phyloP scores from a whole-genome alignment of 495 filamentous ascomycete species.

The Aspergillus bridgeri region DNA sequence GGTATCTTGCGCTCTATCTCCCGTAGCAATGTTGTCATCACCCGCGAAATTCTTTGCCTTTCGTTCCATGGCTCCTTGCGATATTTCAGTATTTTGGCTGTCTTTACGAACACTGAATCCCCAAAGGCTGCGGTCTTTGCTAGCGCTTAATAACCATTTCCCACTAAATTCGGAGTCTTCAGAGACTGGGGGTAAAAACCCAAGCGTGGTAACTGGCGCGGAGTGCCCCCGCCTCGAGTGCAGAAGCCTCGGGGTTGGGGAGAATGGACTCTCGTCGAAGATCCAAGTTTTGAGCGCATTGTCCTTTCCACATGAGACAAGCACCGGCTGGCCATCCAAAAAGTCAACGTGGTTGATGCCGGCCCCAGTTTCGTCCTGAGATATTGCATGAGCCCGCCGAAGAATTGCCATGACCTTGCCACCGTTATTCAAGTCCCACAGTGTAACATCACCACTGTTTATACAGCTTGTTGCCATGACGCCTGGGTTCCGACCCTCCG shows the following conservation, averaged over 20 bases:
- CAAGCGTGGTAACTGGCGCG: slow-evolving; percentile 71
- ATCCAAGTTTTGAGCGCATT: slow-evolving; percentile 95
- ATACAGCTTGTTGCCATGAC: slow-evolving; percentile 80
- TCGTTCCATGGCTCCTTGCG: slow-evolving; percentile 76
- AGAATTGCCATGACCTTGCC: slow-evolving; percentile 78
- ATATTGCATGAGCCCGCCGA: slow-evolving; percentile 77
- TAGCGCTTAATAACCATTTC: slow-evolving; percentile 93
- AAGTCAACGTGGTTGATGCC: slow-evolving; percentile 82
- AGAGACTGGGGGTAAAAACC: slow-evolving; percentile 79
- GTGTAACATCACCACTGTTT: slow-evolving; percentile 76
- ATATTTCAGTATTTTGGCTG: slow-evolving; percentile 89
- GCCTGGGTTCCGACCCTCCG: slow-evolving; percentile 74
- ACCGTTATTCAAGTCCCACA: slow-evolving; percentile 93
- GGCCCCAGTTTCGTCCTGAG: slow-evolving; percentile 50
- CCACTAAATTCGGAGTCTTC: slow-evolving; percentile 83
- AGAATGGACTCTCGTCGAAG: slow-evolving; percentile 84
- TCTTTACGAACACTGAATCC: slow-evolving; percentile 92
- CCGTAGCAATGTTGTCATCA: slow-evolving; percentile 22
- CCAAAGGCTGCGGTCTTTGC: slow-evolving; percentile 86
- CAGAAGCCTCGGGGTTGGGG: slow-evolving; percentile 75
- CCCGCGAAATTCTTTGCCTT: slow-evolving; percentile 75
- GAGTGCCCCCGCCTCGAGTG: slow-evolving; percentile 86
- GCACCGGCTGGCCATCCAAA: slow-evolving; percentile 81
- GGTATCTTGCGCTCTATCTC: slow-evolving; percentile 61
- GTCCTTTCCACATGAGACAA: slow-evolving; percentile 86